Percentiles rank a stretch among this genome's conserved stretches.
Conservation (phyloP, 345 rosid species). For the Pseudoturritis turrita region DNA sequence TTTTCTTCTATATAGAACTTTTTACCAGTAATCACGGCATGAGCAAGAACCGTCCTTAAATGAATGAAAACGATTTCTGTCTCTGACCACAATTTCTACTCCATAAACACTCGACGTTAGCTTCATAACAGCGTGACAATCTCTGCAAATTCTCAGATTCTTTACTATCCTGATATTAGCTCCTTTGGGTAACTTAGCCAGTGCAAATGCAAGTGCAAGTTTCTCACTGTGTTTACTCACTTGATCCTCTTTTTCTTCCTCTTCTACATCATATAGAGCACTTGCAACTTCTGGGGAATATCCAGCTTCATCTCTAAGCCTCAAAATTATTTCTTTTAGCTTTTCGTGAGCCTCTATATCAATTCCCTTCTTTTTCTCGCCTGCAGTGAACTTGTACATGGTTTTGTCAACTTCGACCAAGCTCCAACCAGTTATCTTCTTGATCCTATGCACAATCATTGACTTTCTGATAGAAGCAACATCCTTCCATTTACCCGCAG, state of each 20-base stretch:
- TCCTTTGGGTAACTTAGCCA: slow-evolving; percentile 39
- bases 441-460: slow-evolving; percentile 34
- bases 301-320: slow-evolving; percentile 43
- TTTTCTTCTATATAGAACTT: background rate
- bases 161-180: slow-evolving; percentile 46
- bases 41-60: slow-evolving; percentile 52
- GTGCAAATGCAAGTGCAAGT: slow-evolving; percentile 64
- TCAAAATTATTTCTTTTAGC: slow-evolving; percentile 26
- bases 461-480: slow-evolving; percentile 41
- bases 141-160: slow-evolving; percentile 60
- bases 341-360: slow-evolving; percentile 16
- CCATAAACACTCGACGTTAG: slow-evolving; percentile 46
- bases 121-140: slow-evolving; percentile 56
- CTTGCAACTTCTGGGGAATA: slow-evolving; percentile 49
- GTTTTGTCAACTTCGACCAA: slow-evolving; percentile 36
- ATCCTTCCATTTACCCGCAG: slow-evolving; percentile 55
- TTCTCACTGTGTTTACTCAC: slow-evolving; percentile 58
- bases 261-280: slow-evolving; percentile 49
- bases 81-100: slow-evolving; percentile 55
- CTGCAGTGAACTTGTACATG: slow-evolving; percentile 28
- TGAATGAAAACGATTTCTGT: slow-evolving; percentile 57
- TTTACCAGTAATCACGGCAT: slow-evolving; percentile 63
- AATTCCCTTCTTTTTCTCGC: slow-evolving; percentile 13
- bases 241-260: slow-evolving; percentile 61
- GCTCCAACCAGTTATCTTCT: slow-evolving; percentile 52